Evolutionary conservation across 805 yeast genomes (phyloP).

Genomic region (Zygosaccharomyces siamensis): DNA sequence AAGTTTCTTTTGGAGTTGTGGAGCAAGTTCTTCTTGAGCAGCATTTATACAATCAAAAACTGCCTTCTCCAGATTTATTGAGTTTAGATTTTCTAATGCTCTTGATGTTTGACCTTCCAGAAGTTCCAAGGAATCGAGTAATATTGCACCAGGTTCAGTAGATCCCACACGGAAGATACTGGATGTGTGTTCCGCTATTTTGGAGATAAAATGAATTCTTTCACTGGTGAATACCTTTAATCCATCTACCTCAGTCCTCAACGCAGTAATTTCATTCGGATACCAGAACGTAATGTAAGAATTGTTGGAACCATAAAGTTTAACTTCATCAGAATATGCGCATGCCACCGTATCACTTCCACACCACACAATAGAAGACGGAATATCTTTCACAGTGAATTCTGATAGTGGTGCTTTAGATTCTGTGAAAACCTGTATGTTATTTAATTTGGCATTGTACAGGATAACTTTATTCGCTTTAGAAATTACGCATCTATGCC

Average conservation of each 20-base stretch:
- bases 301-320: conserved; percentile 65
- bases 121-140: conserved; percentile 72
- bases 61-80: conserved; percentile 53
- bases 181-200: conserved; percentile 53
- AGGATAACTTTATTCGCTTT: conserved; percentile 43
- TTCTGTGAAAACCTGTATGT: conserved; percentile 46
- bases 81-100: conserved; percentile 69
- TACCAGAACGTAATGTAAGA: conserved; percentile 46
- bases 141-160: conserved; percentile 71
- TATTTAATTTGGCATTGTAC: conserved; percentile 38
- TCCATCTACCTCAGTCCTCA: conserved; percentile 63
- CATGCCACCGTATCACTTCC: conserved; percentile 75
- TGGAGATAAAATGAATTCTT: conserved; percentile 55
- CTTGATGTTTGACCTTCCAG: conserved; percentile 66
- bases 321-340: conserved; percentile 54
- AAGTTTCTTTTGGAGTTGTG: conserved; percentile 73
- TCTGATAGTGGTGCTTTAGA: conserved; percentile 25
- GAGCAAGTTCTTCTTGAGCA: conserved; percentile 71
- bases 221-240: conserved; percentile 56
- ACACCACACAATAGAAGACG: conserved; percentile 68
- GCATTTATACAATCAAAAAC: conserved; percentile 69
- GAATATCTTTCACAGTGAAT: conserved; percentile 29
- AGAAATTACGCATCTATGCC: conserved; percentile 30
- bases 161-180: conserved; percentile 80
- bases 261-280: conserved; percentile 39